These are phyloP conservation scores for Lasiosphaeria hispida DNA, from an alignment of 495 filamentous ascomycete species.

Conservation along the genomic window DNA sequence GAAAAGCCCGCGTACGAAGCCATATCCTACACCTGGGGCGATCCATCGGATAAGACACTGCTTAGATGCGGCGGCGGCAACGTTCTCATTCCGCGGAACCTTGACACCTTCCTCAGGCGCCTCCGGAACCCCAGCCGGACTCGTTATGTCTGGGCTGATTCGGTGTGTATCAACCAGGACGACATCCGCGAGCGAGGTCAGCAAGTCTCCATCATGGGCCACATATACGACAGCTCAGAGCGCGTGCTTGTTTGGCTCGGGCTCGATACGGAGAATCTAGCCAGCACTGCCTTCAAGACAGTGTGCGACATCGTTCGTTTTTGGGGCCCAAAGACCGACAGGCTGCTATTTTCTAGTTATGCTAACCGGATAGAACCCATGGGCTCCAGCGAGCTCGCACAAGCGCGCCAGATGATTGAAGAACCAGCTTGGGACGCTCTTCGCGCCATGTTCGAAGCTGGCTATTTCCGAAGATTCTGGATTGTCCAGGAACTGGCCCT, in stretches of 20 bases:
- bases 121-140: constrained; percentile 6
- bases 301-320: constrained; percentile 12
- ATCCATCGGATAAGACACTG: constrained; percentile 10
- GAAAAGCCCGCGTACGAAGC: constrained; percentile 18
- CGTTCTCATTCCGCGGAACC: constrained; percentile 15
- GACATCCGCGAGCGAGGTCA: constrained; percentile 25
- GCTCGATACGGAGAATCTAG: neutral
- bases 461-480: constrained; percentile 16
- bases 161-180: constrained; percentile 30
- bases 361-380: constrained; percentile 5
- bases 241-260: constrained; percentile 20
- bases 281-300: constrained; percentile 3
- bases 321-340: constrained; percentile 10
- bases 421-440: constrained; percentile 5
- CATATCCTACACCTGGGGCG: constrained; percentile 23
- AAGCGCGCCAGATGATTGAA: neutral
- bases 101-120: constrained; percentile 4
- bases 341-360: constrained; percentile 6
- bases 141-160: constrained; percentile 22
- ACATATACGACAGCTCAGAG: constrained; percentile 14
- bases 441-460: constrained; percentile 4
- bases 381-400: neutral
- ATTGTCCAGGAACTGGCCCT: constrained; percentile 16
- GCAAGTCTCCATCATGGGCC: constrained; percentile 26
- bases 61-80: constrained; percentile 5